Base-by-base conservation (phyloP, 148 eudicot species). In the Suaeda aralocaspica region DNA sequence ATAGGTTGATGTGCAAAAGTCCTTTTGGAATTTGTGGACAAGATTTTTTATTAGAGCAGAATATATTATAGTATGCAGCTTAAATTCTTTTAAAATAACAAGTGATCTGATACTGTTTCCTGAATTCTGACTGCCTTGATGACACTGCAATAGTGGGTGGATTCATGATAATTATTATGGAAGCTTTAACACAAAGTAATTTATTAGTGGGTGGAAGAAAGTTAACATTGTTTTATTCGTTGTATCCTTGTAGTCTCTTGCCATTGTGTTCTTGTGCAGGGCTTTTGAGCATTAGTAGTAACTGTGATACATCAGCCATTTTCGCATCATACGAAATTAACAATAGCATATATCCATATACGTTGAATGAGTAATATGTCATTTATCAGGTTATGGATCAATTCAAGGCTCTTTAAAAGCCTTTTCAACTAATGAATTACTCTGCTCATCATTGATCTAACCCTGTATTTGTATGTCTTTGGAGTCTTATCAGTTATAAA, bases 61-160 rank as follows among this genome's bases (percentile, higher is more conserved):
- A 36, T 8, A 13, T 4, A 46, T 16, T 46, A 46, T 4, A 46
- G 3, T 36, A 36, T 36, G 41, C 4, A 36, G 41, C 41, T 2
- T 3, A 46, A 46, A 46, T 46, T 14, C 18, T 3, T 46, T 46
- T 14, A 46, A 12, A 12, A 46, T 14, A 1, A 14, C 16, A 15
- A 46, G 50, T 46, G 50, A 46, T 14, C n/a, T 22, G 67, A n/a
- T 64, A 13, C 31, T 2, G 1, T n/a, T 24, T 70, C 19, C 41
- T 4, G 41, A 36, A 36, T 36, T 8, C 46, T 48, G 28, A 21
- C 21, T 31, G 34, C 18, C 46, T n/a, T 15, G 16, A 44, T 60
- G 67, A 60, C 59, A 60, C 24, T 18, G 26, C 33, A 28, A 36
- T 14, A 60, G 34, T 60, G 2, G 59, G 34, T 71, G 65, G 28